These are phyloP conservation scores for Capsella bursapastoris DNA, from an alignment of 345 rosid species.

Conservation along the genomic window DNA sequence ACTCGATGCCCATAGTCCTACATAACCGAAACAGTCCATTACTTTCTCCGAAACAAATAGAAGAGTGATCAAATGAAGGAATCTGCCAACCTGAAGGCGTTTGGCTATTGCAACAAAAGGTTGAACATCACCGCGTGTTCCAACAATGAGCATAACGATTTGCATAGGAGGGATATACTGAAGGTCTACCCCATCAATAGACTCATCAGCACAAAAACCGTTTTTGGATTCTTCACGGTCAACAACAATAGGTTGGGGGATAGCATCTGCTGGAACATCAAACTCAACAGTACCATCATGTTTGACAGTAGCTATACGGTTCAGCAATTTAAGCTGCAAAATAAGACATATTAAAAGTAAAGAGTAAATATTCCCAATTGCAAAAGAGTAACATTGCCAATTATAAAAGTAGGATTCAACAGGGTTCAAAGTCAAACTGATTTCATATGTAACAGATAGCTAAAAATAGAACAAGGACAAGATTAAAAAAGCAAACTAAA, in stretches of 20 bases:
- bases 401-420: neutral
- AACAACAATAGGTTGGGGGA: slow-evolving; percentile 52
- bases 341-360: slow-evolving; percentile 29
- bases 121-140: slow-evolving; percentile 93
- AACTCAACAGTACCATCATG: slow-evolving; percentile 96
- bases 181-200: slow-evolving; percentile 65
- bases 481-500: neutral
- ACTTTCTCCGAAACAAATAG: neutral
- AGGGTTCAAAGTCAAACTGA: slow-evolving; percentile 1
- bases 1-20: slow-evolving; percentile 99
- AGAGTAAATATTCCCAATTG: neutral
- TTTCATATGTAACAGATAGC: neutral
- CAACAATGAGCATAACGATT: slow-evolving; percentile 69
- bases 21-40: slow-evolving; percentile 38
- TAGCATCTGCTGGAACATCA: slow-evolving; percentile 83
- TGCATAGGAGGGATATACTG: slow-evolving; percentile 77
- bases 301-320: slow-evolving; percentile 93
- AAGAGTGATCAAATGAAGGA: neutral
- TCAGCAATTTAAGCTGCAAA: slow-evolving; percentile 80
- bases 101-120: slow-evolving; percentile 89
- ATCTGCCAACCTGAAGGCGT: slow-evolving; percentile 66
- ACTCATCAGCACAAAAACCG: slow-evolving; percentile 60
- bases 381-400: neutral
- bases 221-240: slow-evolving; percentile 43
- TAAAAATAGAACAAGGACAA: slow-evolving; percentile 34